A percentile compares a stretch with the other conserved stretches of the same genome.
phyloP scores from a whole-genome alignment of 2,329 filamentous ascomycete species.

The Aureobasidium sp. region DNA sequence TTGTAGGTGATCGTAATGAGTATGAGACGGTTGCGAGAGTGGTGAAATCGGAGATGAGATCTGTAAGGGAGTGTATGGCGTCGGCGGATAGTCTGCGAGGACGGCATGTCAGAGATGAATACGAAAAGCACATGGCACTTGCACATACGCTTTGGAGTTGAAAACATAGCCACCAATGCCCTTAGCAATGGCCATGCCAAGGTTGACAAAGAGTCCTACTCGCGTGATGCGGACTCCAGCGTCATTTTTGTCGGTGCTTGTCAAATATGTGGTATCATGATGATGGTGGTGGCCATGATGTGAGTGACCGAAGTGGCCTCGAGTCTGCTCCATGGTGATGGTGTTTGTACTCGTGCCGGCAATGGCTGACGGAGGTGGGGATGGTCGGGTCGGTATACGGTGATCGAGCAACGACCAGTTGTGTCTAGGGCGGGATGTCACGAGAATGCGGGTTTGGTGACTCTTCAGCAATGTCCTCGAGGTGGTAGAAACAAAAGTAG shows the following conservation, averaged over 20 bases:
- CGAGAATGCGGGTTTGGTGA: not conserved
- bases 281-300: slow-evolving; percentile 60
- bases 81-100: slow-evolving; percentile 52
- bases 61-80: slow-evolving; percentile 90
- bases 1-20: slow-evolving; percentile 77
- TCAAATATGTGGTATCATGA: slow-evolving; percentile 78
- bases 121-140: not conserved
- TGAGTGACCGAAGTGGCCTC: slow-evolving; percentile 33
- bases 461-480: not conserved
- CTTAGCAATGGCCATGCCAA: slow-evolving; percentile 90
- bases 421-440: slow-evolving; percentile 14
- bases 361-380: not conserved
- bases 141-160: slow-evolving; percentile 64
- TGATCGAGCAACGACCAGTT: slow-evolving; percentile 30
- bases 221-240: slow-evolving; percentile 90
- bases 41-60: slow-evolving; percentile 89
- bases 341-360: slow-evolving; percentile 6
- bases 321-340: slow-evolving; percentile 21
- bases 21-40: slow-evolving; percentile 92
- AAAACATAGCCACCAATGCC: slow-evolving; percentile 88
- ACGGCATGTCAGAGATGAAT: not conserved
- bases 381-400: slow-evolving; percentile 13
- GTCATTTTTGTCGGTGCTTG: slow-evolving; percentile 77
- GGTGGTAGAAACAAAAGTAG: not conserved
- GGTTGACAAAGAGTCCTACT: slow-evolving; percentile 79